Evolutionary conservation across 345 rosid genomes (phyloP).

Genomic region (Draba incana): DNA sequence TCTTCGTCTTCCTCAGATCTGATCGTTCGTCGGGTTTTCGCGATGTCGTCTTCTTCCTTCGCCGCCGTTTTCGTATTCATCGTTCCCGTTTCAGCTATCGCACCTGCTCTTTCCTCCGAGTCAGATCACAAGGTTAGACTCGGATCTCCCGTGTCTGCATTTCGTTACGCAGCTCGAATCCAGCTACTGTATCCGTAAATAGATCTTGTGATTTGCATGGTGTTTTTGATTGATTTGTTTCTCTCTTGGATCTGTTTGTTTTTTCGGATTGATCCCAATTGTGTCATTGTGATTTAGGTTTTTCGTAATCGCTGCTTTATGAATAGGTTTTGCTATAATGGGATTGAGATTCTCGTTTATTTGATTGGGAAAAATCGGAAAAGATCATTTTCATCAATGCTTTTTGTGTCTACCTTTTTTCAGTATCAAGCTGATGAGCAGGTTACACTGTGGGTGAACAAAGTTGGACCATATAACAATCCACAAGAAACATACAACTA

Average conservation of each 20-base stretch:
- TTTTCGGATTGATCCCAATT: neutral
- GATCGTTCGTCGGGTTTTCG: conserved; percentile 47
- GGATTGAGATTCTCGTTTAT: conserved; percentile 3
- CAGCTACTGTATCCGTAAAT: conserved; percentile 37
- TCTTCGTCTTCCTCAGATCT: conserved; percentile 51
- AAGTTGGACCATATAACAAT: conserved; percentile 98
- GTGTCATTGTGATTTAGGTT: neutral
- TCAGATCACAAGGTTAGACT: conserved; percentile 86
- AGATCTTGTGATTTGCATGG: conserved; percentile 48
- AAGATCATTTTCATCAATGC: conserved; percentile 1
- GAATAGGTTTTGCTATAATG: conserved; percentile 2
- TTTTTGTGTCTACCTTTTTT: conserved; percentile 31
- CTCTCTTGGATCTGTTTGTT: conserved; percentile 29
- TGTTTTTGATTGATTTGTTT: conserved; percentile 3
- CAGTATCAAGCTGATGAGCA: conserved; percentile 85
- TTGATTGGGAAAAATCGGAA: neutral
- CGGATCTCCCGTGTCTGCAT: conserved; percentile 28
- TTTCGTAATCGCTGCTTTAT: conserved; percentile 1
- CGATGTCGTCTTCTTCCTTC: conserved; percentile 58
- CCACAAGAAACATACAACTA: conserved; percentile 99
- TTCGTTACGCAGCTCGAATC: conserved; percentile 23
- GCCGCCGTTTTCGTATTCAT: conserved; percentile 39
- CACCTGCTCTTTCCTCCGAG: conserved; percentile 67
- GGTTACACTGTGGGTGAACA: conserved; percentile 96
- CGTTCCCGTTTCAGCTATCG: conserved; percentile 42